phyloP scores from a whole-genome alignment of 2,329 filamentous ascomycete genomes.

The Colletotrichum sidae region DNA sequence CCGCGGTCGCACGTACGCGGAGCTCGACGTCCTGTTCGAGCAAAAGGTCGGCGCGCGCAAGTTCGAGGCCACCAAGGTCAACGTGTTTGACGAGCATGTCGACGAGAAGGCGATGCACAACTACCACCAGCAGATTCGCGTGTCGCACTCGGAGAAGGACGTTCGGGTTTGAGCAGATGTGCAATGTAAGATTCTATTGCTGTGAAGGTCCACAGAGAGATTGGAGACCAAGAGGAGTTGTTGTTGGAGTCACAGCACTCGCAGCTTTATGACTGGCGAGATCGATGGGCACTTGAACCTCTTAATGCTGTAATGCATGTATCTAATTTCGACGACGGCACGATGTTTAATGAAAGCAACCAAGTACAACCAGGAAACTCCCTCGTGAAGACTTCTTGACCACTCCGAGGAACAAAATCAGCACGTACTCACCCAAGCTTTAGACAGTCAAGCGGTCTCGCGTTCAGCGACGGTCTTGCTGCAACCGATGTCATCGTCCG shows the following conservation, averaged over 20 bases:
- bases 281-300: slow-evolving; percentile 5
- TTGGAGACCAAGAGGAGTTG: not conserved
- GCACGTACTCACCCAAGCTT: too few relatives aligned
- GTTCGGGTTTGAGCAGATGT: slow-evolving; percentile 11
- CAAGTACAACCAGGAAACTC: too few relatives aligned
- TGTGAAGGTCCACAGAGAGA: too few relatives aligned
- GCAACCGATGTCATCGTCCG: too few relatives aligned
- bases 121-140: slow-evolving; percentile 57
- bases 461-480: too few relatives aligned
- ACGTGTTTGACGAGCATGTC: slow-evolving; percentile 66
- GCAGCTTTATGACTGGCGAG: not conserved
- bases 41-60: slow-evolving; percentile 76
- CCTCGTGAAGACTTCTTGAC: too few relatives aligned
- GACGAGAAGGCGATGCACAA: slow-evolving; percentile 57
- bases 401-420: too few relatives aligned
- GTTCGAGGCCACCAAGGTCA: slow-evolving; percentile 71
- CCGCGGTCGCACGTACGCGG: slow-evolving; percentile 82
- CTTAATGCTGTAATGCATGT: slow-evolving; percentile 30
- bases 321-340: slow-evolving; percentile 33
- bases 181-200: too few relatives aligned
- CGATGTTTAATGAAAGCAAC: slow-evolving; percentile 20
- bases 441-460: too few relatives aligned
- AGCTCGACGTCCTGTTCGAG: slow-evolving; percentile 88
- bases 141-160: slow-evolving; percentile 44
- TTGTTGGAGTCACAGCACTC: not conserved